Conservation (phyloP, 768 basidiomycete genomes). For the Amanita subjunquillea region DNA sequence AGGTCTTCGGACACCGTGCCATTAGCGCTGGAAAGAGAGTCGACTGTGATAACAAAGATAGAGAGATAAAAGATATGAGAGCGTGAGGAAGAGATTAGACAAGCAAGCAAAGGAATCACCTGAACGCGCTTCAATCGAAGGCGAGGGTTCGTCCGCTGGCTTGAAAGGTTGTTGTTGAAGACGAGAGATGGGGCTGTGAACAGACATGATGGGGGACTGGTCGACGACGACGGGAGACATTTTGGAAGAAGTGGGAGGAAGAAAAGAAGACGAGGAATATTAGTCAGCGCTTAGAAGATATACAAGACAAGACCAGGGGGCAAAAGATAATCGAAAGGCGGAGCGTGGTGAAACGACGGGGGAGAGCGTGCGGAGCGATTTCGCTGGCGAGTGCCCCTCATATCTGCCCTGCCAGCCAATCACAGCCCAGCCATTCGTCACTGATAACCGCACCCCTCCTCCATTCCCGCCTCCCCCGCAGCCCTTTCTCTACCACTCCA, state of each 20-base stretch:
- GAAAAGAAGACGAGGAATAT: background rate
- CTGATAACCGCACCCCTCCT: conserved; percentile 8
- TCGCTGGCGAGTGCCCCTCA: conserved; percentile 4
- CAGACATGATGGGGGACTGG: conserved; percentile 33
- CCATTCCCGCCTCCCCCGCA: conserved; percentile 2
- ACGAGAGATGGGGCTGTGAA: conserved; percentile 35
- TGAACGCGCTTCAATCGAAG: conserved; percentile 15
- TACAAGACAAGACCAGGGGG: conserved; percentile 11
- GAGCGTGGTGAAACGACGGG: conserved; percentile 6
- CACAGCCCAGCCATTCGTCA: conserved; percentile 20
- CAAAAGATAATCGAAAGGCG: conserved; percentile 10
- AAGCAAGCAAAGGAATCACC: conserved; percentile 11
- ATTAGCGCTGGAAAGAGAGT: conserved; percentile 3
- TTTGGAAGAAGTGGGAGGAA: conserved; percentile 6
- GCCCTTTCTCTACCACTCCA: background rate
- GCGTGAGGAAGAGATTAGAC: conserved; percentile 1
- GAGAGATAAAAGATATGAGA: conserved; percentile 1
- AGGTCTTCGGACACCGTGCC: conserved; percentile 15
- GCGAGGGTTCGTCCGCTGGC: conserved; percentile 13
- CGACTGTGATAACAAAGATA: background rate
- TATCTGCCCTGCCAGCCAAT: conserved; percentile 21
- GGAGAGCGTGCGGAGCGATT: conserved; percentile 6
- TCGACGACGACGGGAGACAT: conserved; percentile 55
- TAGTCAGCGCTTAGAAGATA: background rate
- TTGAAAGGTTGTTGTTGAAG: conserved; percentile 31